Evolutionary conservation across 805 yeast genomes (phyloP), one percentile per base, ranked within the genome.

Genomic region (Spathaspora boniae): DNA sequence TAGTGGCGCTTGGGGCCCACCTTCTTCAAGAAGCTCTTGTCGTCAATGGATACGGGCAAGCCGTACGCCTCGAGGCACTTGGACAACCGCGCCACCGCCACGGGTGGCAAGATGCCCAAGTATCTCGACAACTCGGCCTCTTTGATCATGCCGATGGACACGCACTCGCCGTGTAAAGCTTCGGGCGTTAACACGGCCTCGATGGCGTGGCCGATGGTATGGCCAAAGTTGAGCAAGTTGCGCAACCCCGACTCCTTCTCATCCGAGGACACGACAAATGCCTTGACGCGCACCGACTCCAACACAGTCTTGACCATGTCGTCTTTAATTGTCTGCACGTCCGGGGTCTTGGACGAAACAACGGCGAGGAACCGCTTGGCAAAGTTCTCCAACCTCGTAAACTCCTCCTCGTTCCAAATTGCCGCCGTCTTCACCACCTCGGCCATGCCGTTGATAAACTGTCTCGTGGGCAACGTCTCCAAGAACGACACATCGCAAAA

Each of bases 391-490:
- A 93, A 74, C 46, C 98, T 72, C 27, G 81, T 67, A 58, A 93
- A 93, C 55, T 93, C 98, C 0, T 53, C 69, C 44, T 85, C 96
- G 56, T 89, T 82, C 98, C 98, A 93, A 53, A 93, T 89, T 17
- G 97, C 96, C 15, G 98, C 98, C 11, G 98, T 93, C 64, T 93
- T 93, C 49, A 93, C 82, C 32, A 93, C 96, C 63, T 93, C 98
- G 4, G 96, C 96, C 89, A 93, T 93, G 42, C 98, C 98, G 55
- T 93, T 93, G 51, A 93, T 86, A 59, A 93, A 87, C 60, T 93
- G 98, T 51, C 98, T 78, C 34, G 80, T 81, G 1, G 98, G 97
- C 40, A 93, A 71, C 12, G 97, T 84, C 44, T 81, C 82, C 53
- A 93, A 70, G 67, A 93, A 91, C 24, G 82, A 74, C 36, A 89